Evolutionary conservation across 129 eudicot genomes (phyloP).

Genomic region (Arctium minus): DNA sequence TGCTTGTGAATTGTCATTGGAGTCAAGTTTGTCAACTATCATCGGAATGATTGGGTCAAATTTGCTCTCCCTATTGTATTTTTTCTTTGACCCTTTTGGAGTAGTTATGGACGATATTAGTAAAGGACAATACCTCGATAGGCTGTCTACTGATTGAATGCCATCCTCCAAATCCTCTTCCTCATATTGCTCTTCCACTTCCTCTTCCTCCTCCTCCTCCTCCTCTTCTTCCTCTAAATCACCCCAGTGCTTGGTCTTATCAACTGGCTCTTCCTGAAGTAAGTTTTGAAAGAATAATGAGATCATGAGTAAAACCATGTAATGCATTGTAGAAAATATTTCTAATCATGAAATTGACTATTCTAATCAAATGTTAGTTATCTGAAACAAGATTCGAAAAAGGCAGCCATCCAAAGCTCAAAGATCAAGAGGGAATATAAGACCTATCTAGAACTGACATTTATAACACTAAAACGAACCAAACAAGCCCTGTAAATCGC

Average conservation of each 20-base stretch:
- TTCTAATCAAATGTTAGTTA: not conserved
- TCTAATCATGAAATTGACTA: not conserved
- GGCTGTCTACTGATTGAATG: conserved; percentile 78
- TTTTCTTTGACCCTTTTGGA: not conserved
- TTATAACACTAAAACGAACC: not conserved
- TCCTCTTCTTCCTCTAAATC: conserved; percentile 85
- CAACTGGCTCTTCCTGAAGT: conserved; percentile 73
- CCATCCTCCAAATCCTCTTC: conserved; percentile 75
- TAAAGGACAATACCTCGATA: conserved; percentile 55
- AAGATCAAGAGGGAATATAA: no score
- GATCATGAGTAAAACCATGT: not conserved
- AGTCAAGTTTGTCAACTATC: no score
- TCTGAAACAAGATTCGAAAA: not conserved
- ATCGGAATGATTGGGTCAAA: no score
- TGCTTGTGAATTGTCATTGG: no score
- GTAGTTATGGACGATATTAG: not conserved
- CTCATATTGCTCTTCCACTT: conserved; percentile 58
- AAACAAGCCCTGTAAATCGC: not conserved
- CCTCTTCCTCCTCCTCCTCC: conserved; percentile 77
- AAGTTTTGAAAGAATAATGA: not conserved
- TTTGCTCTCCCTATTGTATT: not conserved
- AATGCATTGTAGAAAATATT: not conserved
- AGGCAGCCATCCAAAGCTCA: not conserved
- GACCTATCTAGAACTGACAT: not conserved
- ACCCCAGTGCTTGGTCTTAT: conserved; percentile 80